Conservation (phyloP, 202 grass and related monocot genomes). For the Zoysia matrella region DNA sequence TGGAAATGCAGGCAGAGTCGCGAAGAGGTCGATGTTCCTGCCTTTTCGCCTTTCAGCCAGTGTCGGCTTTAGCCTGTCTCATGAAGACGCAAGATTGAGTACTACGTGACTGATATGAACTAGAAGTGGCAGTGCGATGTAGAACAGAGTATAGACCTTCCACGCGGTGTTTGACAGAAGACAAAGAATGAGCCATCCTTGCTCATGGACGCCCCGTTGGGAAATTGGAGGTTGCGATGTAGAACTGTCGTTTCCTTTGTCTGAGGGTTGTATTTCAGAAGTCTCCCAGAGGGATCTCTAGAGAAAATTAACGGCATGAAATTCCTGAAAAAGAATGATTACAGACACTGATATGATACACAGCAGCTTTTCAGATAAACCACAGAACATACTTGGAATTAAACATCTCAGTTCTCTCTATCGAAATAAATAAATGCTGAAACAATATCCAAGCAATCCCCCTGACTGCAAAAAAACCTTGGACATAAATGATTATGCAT, state of each 20-base stretch:
- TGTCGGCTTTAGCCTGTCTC: conserved; percentile 69
- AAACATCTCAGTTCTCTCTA: not conserved
- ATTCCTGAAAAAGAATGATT: conserved; percentile 58
- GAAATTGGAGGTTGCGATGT: conserved; percentile 80
- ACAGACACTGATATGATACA: not conserved
- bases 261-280: conserved; percentile 67
- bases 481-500: not conserved
- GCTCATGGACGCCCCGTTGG: conserved; percentile 65
- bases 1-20: conserved; percentile 76
- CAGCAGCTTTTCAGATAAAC: not conserved
- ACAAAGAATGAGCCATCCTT: conserved; percentile 60
- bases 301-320: conserved; percentile 91
- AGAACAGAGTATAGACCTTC: conserved; percentile 55
- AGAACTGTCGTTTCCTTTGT: conserved; percentile 89
- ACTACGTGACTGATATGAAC: not conserved
- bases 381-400: not conserved
- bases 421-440: not conserved
- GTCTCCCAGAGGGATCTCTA: conserved; percentile 75
- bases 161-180: conserved; percentile 73
- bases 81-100: conserved; percentile 18
- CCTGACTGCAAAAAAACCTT: not conserved
- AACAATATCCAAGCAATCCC: not conserved
- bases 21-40: conserved; percentile 76
- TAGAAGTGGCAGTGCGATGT: conserved; percentile 9
- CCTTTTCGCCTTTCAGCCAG: conserved; percentile 92